Base-by-base conservation (phyloP, 345 rosid species). In the Balakata baccata region DNA sequence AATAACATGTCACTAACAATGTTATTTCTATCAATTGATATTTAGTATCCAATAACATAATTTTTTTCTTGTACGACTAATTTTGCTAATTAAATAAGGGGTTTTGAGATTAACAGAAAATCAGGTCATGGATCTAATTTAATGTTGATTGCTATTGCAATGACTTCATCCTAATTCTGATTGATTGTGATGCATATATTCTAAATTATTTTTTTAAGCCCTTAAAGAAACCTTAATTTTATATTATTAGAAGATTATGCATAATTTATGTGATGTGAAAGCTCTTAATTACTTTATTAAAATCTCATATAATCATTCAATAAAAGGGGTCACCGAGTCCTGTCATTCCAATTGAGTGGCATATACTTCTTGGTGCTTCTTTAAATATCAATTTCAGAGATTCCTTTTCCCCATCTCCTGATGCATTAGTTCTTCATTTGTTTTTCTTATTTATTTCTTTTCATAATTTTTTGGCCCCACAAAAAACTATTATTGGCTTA, bases 61-160 rank as follows among this genome's bases (percentile, higher is more conserved):
- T 20, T 29, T 38, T 50, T 78, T 75, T 56, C 80, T 62, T 81
- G 76, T 23, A 64, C 68, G 68, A 72, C n/a, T 67, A 58, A 71
- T 38, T 69, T 72, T 71, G 74, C 38, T 18, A 72, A 66, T 75
- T 75, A 57, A 75, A 46, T 25, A 64, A 64, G 29, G 61, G 64
- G 41, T 69, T 73, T 65, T 50, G 82, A 70, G 70, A 63, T 67
- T 12, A 59, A 61, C 67, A 66, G 63, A 58, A 58, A 29, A 20
- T 50, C 14, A 58, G 61, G 56, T 57, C 17, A 62, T 46, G 47
- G 58, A 52, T 50, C 22, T 45, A 29, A 22, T 23, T 18, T 7
- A 64, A 1, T 29, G 34, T 18, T 41, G 50, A 5, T 43, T 13
- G 52, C 34, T 29, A 29, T 29, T 29, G 34, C 34, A 29, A 78